Base-by-base conservation (phyloP, 139 green algal species). In the Closterium sp. region DNA sequence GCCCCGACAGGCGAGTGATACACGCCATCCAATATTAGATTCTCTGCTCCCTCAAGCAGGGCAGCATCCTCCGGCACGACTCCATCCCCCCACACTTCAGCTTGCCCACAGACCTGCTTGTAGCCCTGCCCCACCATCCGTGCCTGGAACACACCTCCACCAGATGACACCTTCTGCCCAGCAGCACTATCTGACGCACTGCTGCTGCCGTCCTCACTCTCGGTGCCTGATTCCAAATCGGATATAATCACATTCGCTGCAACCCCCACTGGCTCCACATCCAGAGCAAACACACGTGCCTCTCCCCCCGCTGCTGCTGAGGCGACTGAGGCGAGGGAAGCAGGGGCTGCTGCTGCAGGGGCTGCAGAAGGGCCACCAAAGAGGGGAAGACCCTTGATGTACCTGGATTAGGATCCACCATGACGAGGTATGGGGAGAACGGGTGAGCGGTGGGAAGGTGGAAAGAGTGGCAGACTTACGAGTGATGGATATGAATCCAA, bases 101-200 rank as follows among this genome's bases (percentile, higher is more conserved):
- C 91, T 4, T 38, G 30, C 5, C 94, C 88, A 81, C 95, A 87
- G 85, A 97, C 97, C 95, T 98, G 89, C 89, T 92, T 89, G 89
- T 92, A 92, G 9, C 89, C 83, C 31, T 92, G 89, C 25, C 89
- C 89, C 19, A 92, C 83, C 33, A 92, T 33, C 96, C 95, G 38
- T 97, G 25, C 33, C 81, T 88, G 84, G 43, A 92, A 81, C 16
- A 34, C 23, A 89, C 81, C 30, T 89, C 28, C 25, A 28, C 30
- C 86, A 87, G 84, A 66, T 87, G 84, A 16, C 84, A 87, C 84
- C 84, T 87, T 16, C 84, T 21, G 4, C 16, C 33, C 84, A 87
- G 33, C 84, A 66, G 0, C 16, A 81, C 25, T 19, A 34, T 3
- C 84, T 34, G 84, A 34, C 23, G 19, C 33, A 2, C 84, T 3